These are phyloP conservation scores for Starmerella floricola DNA, from an alignment of 805 yeast genomes.

Conservation along the genomic window DNA sequence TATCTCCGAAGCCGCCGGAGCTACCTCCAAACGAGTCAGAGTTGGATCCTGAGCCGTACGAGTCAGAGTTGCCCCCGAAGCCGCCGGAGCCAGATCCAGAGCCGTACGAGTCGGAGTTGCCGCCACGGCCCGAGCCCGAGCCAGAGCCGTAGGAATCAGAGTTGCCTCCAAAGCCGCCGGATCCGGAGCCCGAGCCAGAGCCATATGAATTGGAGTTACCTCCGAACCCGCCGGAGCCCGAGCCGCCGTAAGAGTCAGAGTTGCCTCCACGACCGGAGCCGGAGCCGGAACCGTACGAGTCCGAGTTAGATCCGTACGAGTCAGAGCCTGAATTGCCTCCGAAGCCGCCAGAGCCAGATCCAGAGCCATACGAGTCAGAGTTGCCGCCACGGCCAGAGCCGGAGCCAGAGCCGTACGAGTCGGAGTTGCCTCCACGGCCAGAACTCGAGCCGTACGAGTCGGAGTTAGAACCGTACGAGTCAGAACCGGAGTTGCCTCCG, in stretches of 20 bases:
- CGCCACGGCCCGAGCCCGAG: constrained; percentile 25
- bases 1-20: constrained; percentile 13
- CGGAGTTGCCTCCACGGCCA: constrained; percentile 23
- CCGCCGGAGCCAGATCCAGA: constrained; percentile 14
- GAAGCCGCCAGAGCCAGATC: constrained; percentile 3
- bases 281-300: constrained; percentile 16
- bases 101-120: constrained; percentile 4
- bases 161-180: constrained; percentile 28
- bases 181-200: constrained; percentile 29
- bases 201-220: constrained; percentile 22
- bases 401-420: constrained; percentile 19
- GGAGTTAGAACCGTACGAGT: constrained; percentile 26
- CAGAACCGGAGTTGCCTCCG: constrained; percentile 23
- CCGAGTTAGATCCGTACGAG: constrained; percentile 12
- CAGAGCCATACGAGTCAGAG: constrained; percentile 9
- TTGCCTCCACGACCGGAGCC: constrained; percentile 1
- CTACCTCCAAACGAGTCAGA: constrained; percentile 6
- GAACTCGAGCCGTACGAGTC: constrained; percentile 24
- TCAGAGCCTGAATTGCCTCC: constrained; percentile 15
- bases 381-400: constrained; percentile 18
- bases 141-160: constrained; percentile 27
- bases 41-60: constrained; percentile 12
- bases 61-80: constrained; percentile 24
- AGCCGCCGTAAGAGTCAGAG: constrained; percentile 12
- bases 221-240: constrained; percentile 23